A percentile compares a stretch with the other conserved stretches of the same genome.
Evolutionary conservation across 176 grass and related monocot genomes (phyloP).

Genomic region (Oropetium thomaeum): DNA sequence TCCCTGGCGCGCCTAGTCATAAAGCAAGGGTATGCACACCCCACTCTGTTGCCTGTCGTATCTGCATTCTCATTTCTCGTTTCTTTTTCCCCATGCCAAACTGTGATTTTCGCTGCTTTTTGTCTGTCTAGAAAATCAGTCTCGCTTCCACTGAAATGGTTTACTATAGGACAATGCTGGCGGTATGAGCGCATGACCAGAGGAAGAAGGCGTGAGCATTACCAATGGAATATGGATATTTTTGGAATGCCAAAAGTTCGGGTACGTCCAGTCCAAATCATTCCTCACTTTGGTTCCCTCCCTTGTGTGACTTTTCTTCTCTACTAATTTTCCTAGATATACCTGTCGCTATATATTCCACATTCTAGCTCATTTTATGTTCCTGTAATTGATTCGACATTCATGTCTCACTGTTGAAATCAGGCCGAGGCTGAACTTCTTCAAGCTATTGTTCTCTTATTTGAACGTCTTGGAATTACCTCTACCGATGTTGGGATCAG

Average conservation of each 20-base stretch:
- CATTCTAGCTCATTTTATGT: neutral
- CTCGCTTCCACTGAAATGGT: constrained; percentile 96
- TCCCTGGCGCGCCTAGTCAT: constrained; percentile 87
- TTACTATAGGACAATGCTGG: constrained; percentile 98
- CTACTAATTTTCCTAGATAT: neutral
- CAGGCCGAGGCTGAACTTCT: constrained; percentile 85
- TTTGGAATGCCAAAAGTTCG: constrained; percentile 81
- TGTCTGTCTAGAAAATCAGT: constrained; percentile 79
- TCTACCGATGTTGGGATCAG: constrained; percentile 79
- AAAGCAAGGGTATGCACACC: constrained; percentile 67
- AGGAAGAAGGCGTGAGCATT: constrained; percentile 89
- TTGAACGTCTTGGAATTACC: constrained; percentile 77
- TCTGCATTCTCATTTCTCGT: neutral
- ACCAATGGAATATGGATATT: constrained; percentile 98
- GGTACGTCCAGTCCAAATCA: constrained; percentile 42
- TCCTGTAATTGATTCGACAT: constrained; percentile 5
- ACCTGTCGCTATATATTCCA: neutral
- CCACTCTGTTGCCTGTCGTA: neutral
- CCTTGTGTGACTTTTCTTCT: neutral
- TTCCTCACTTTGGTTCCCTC: neutral
- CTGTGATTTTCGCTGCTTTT: constrained; percentile 36
- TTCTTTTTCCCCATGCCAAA: constrained; percentile 7
- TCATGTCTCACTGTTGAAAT: neutral
- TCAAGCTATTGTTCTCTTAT: constrained; percentile 74
- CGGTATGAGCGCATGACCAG: constrained; percentile 92